Conservation (phyloP, 1,284 basidiomycete genomes). For the Trichosporon sp. region DNA sequence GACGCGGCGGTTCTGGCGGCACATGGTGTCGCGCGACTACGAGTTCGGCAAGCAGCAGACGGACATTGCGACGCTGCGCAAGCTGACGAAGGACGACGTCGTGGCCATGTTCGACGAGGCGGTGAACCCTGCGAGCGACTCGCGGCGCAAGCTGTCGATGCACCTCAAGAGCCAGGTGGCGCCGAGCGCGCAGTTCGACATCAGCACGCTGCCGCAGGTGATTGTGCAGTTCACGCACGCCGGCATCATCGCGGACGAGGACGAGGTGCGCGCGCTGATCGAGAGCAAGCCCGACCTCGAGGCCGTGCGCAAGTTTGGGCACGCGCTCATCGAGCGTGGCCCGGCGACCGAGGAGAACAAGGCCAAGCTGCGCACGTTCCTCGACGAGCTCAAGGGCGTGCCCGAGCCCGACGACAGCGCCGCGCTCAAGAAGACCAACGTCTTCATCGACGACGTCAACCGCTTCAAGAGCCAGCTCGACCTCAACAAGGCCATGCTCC, state of each 20-base stretch:
- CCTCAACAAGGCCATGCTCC: constrained; percentile 50
- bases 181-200: constrained; percentile 57
- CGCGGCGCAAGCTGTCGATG: constrained; percentile 72
- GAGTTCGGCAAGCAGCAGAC: constrained; percentile 67
- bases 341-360: constrained; percentile 42
- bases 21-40: constrained; percentile 69
- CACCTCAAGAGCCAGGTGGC: constrained; percentile 64
- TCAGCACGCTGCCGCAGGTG: constrained; percentile 63
- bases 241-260: constrained; percentile 57
- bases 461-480: constrained; percentile 64
- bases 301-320: constrained; percentile 59
- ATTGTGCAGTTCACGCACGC: constrained; percentile 56
- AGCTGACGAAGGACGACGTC: constrained; percentile 71
- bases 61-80: constrained; percentile 63
- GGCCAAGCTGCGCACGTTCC: constrained; percentile 19
- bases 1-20: constrained; percentile 60
- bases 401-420: constrained; percentile 53
- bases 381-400: constrained; percentile 54
- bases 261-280: constrained; percentile 51
- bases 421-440: constrained; percentile 54
- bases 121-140: constrained; percentile 66
- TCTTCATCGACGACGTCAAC: constrained; percentile 64
- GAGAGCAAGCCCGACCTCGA: constrained; percentile 54
- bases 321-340: constrained; percentile 50
- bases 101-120: constrained; percentile 66